Base-by-base conservation (phyloP, 2,329 filamentous ascomycete genomes). In the Macrophomina tecta region DNA sequence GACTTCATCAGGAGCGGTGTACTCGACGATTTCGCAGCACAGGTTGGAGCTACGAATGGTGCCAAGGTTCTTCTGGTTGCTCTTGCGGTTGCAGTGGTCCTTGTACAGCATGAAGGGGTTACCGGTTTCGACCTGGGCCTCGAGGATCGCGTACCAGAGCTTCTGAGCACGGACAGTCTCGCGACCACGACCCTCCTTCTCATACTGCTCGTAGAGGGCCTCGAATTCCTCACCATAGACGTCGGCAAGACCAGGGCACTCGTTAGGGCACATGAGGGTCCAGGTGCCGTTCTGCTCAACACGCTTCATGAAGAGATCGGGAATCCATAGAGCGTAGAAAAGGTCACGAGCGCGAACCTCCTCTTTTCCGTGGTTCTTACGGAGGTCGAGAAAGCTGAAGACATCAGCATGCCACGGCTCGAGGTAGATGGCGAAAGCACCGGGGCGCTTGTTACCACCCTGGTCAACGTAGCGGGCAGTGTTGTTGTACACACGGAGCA, bases 51-150 rank as follows among this genome's bases (percentile, higher is more conserved):
- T 97, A 81, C 93, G 93, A 75, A 99, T 99, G 69, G 94, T 97
- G 72, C 95, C 95, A 38, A 99, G 87, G 83, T 99, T 99, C 90
- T 99, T 98, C 85, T 99, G 95, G 88, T 99, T 99, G 86, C 94
- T 97, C 91, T 99, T 99, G 80, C 89, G 89, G 88, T 99, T 99
- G 89, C 91, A 94, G 76, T 90, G 87, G 82, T 99, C 95, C 87
- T 99, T 99, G 90, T 99, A 99, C 68, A 98, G 90, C 93, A 99
- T 99, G 84, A 97, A 99, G 58, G 95, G 95, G 82, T 97, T 98
- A 73, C 95, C 95, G 53, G 95, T 99, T 88, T 99, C 95, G 40
- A 94, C 98, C 84, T 99, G 95, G 60, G 95, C 92, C 83, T 99
- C 95, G 56, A 99, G 88, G 71, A 99, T 97, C 72, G 94, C 93